Conservation (phyloP, 2,329 filamentous ascomycete genomes). For the Fusarium sp. region DNA sequence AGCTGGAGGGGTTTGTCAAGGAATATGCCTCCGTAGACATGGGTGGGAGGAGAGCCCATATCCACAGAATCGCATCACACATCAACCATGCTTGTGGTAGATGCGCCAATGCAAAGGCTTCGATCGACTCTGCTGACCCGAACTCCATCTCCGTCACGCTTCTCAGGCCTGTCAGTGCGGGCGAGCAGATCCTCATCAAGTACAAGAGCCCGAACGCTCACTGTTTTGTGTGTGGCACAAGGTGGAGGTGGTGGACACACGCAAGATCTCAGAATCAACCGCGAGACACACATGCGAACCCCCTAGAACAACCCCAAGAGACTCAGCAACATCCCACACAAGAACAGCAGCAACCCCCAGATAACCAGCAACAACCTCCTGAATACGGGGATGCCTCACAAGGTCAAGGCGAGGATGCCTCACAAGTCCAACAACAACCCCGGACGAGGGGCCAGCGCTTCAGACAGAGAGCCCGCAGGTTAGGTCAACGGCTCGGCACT, state of each 20-base stretch:
- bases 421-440: background rate
- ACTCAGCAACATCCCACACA: background rate
- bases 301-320: background rate
- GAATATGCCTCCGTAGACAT: conserved; percentile 44
- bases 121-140: conserved; percentile 7
- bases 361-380: background rate
- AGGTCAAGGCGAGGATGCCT: too few species aligned
- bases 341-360: background rate
- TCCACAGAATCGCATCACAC: conserved; percentile 37
- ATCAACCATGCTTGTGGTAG: conserved; percentile 51
- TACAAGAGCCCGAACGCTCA: conserved; percentile 46
- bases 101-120: conserved; percentile 45
- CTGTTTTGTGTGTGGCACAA: conserved; percentile 40
- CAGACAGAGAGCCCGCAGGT: background rate
- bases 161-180: conserved; percentile 32
- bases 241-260: background rate
- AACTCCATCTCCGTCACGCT: conserved; percentile 36
- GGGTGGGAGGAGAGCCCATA: conserved; percentile 2
- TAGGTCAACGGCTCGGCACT: background rate
- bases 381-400: too few species aligned
- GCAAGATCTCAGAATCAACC: background rate
- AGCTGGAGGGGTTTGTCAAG: conserved; percentile 36
- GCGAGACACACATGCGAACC: background rate
- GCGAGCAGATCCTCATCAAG: conserved; percentile 53
- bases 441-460: background rate